These are phyloP conservation scores for Chrysanthemum lavandulifolium DNA, from an alignment of 129 eudicot species.

Conservation along the genomic window DNA sequence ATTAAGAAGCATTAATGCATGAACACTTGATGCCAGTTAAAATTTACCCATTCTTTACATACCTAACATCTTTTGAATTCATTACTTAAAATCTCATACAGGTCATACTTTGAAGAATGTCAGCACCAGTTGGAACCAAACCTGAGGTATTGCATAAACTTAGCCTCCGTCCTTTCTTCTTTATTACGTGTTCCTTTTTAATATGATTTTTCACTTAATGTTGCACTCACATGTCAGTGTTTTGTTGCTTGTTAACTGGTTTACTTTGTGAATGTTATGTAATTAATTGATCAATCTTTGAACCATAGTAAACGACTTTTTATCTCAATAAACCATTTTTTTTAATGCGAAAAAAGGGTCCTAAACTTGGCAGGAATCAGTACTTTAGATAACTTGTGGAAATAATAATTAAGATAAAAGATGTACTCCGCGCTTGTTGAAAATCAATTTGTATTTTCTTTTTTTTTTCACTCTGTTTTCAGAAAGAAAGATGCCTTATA, in stretches of 20 bases:
- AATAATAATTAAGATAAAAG: background rate
- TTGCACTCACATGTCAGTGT: background rate
- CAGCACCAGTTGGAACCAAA: background rate
- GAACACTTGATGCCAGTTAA: too few relatives aligned
- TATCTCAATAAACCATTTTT: background rate
- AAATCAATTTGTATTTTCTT: too few relatives aligned
- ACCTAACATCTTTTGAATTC: background rate
- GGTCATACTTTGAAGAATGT: background rate
- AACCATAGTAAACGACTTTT: background rate
- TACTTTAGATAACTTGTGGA: background rate
- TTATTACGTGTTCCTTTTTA: too few relatives aligned
- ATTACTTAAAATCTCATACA: background rate
- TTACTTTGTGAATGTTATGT: background rate
- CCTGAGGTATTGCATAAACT: background rate
- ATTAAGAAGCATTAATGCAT: too few relatives aligned
- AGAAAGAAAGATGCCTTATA: too few relatives aligned
- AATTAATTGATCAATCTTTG: background rate
- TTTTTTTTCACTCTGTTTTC: too few relatives aligned
- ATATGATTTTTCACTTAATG: background rate
- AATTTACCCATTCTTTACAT: too few relatives aligned
- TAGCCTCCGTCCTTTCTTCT: background rate
- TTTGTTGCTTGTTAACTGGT: background rate
- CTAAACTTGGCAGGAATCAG: background rate
- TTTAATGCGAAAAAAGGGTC: background rate
- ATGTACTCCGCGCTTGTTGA: too few relatives aligned